These are phyloP conservation scores for Fusarium pseudograminearum DNA, from an alignment of 2,329 filamentous ascomycete species.

Conservation along the genomic window DNA sequence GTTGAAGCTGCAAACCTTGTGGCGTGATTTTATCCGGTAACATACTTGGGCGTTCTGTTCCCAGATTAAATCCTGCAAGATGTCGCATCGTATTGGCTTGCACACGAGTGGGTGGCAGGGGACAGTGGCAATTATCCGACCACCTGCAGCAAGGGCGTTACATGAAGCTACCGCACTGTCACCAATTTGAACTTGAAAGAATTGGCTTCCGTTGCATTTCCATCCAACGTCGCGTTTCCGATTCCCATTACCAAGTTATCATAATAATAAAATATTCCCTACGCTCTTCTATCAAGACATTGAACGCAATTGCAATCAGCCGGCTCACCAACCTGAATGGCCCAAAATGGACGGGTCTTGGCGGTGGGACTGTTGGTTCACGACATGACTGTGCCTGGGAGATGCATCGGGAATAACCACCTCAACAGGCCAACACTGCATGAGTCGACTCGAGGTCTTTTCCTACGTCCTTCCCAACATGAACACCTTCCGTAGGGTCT, in stretches of 20 bases:
- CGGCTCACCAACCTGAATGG: too few relatives aligned
- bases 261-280: rapidly evolving
- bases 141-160: background rate
- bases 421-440: background rate
- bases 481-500: background rate
- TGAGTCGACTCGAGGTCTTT: background rate
- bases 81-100: background rate
- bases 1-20: background rate
- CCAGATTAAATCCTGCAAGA: background rate
- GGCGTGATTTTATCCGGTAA: background rate
- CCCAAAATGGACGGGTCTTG: background rate
- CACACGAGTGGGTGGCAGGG: background rate
- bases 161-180: background rate
- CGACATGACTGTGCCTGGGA: background rate
- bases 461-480: background rate
- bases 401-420: conserved; percentile 9
- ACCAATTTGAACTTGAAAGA: rapidly evolving
- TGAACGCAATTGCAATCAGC: background rate
- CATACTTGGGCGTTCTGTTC: background rate
- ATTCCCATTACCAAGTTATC: rapidly evolving
- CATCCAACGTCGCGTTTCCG: rapidly evolving
- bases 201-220: background rate
- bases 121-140: background rate
- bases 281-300: background rate
- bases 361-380: conserved; percentile 9